Conservation (phyloP, 306 rosid species). For the Macrotyloma uniflorum region DNA sequence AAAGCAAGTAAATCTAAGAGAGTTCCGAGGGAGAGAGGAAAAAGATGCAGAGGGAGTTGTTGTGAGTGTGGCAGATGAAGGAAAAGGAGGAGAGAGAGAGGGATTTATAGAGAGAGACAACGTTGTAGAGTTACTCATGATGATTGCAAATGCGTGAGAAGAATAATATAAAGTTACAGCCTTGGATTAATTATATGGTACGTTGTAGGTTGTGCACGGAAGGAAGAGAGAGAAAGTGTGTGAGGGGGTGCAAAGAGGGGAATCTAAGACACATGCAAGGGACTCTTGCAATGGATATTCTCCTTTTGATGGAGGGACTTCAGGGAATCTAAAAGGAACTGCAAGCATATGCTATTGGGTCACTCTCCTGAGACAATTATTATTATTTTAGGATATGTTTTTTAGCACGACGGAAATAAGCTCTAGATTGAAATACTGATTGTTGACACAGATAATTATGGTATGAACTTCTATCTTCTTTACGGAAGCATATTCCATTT, state of each 20-base stretch:
- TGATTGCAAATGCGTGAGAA: conserved; percentile 33
- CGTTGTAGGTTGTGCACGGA: neutral
- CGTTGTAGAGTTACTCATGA: conserved; percentile 45
- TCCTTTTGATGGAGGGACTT: conserved; percentile 29
- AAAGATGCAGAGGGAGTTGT: neutral
- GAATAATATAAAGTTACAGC: conserved; percentile 20
- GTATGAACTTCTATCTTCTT: no score
- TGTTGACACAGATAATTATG: neutral
- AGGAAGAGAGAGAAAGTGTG: neutral
- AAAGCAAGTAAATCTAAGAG: conserved; percentile 35
- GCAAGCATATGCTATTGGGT: conserved; percentile 55
- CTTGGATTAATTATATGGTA: neutral
- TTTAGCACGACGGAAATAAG: neutral
- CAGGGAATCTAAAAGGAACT: conserved; percentile 45
- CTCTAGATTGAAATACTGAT: no score
- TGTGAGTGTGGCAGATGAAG: conserved; percentile 35
- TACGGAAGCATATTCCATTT: no score
- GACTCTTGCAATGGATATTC: conserved; percentile 56
- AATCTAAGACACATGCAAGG: conserved; percentile 25
- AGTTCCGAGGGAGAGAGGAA: neutral
- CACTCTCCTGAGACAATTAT: conserved; percentile 22
- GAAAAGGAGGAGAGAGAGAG: conserved; percentile 60
- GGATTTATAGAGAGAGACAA: conserved; percentile 73
- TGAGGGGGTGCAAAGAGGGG: conserved; percentile 14
- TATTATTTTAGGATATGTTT: neutral